These are phyloP conservation scores for Rhodotorula sp. DNA, from an alignment of 1,284 basidiomycete species.

Conservation along the genomic window DNA sequence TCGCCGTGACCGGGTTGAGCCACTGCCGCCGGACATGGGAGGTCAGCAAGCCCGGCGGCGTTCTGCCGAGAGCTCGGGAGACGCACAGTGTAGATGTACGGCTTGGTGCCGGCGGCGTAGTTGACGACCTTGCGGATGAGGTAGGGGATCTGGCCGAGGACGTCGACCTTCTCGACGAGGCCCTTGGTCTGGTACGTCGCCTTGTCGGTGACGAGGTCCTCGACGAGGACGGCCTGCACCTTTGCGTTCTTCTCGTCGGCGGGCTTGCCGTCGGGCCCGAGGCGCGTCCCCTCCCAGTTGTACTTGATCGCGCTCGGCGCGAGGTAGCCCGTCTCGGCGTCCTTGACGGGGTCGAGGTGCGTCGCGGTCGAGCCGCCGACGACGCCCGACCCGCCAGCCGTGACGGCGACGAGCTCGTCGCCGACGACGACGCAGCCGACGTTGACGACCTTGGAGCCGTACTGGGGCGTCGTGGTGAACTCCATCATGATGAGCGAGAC, in stretches of 20 bases:
- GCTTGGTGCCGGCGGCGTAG: constrained; percentile 87
- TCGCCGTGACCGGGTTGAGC: constrained; percentile 71
- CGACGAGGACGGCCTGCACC: constrained; percentile 31
- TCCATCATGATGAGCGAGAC: constrained; percentile 93
- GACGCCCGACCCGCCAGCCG: constrained; percentile 51
- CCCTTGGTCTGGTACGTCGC: constrained; percentile 60
- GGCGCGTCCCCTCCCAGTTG: constrained; percentile 73
- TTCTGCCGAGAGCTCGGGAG: constrained; percentile 4
- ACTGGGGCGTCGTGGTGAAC: constrained; percentile 70
- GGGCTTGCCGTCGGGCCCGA: constrained; percentile 45
- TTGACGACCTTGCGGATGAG: constrained; percentile 85
- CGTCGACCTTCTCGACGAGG: constrained; percentile 93
- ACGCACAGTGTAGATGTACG: constrained; percentile 84
- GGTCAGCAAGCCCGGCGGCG: constrained; percentile 21
- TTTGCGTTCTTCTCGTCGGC: constrained; percentile 13
- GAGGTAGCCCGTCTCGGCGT: constrained; percentile 77
- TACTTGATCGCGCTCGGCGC: constrained; percentile 72
- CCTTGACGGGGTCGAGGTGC: constrained; percentile 64
- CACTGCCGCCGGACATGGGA: constrained; percentile 60
- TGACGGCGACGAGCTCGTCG: constrained; percentile 72
- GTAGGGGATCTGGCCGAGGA: constrained; percentile 92
- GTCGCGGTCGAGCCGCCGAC: constrained; percentile 64
- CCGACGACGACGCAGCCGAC: constrained; percentile 79
- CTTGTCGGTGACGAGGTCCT: constrained; percentile 36
- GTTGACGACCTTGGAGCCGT: constrained; percentile 75